Conservation (phyloP, 2,329 filamentous ascomycete species). For the Mycosphaerella sp. region DNA sequence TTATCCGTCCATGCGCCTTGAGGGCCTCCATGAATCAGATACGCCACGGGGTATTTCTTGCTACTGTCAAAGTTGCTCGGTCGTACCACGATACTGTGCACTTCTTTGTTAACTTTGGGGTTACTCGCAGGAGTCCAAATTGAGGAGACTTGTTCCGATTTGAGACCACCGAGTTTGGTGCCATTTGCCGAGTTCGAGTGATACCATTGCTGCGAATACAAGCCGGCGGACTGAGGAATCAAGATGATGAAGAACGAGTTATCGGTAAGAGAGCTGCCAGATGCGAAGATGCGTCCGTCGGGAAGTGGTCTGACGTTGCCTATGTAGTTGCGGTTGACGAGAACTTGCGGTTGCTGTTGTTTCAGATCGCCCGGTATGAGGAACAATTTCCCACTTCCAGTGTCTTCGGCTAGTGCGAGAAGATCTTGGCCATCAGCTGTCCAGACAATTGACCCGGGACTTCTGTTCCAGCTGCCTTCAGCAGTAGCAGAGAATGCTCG, state of each 20-base stretch:
- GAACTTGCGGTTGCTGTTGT: constrained; percentile 36
- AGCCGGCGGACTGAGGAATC: constrained; percentile 43
- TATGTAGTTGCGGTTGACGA: constrained; percentile 52
- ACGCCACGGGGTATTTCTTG: constrained; percentile 30
- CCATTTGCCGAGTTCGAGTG: constrained; percentile 59
- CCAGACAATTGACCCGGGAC: constrained; percentile 48
- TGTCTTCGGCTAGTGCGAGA: constrained; percentile 67
- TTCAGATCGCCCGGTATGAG: constrained; percentile 4
- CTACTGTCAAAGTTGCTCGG: constrained; percentile 27
- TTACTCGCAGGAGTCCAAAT: constrained; percentile 63
- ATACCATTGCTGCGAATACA: constrained; percentile 21
- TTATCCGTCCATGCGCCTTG: constrained; percentile 29
- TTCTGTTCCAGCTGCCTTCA: constrained; percentile 45
- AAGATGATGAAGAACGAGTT: constrained; percentile 63
- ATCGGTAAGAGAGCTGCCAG: constrained; percentile 62
- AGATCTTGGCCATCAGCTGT: constrained; percentile 52
- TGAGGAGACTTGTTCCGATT: constrained; percentile 56
- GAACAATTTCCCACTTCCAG: constrained; percentile 58
- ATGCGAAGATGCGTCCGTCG: constrained; percentile 54
- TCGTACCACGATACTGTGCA: constrained; percentile 51
- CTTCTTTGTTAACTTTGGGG: constrained; percentile 44
- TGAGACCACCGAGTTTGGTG: constrained; percentile 56
- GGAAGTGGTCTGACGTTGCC: constrained; percentile 48
- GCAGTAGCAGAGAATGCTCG: constrained; percentile 8
- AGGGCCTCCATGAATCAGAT: constrained; percentile 31